A percentile compares a stretch with the other conserved stretches of the same genome.
phyloP scores from a whole-genome alignment of 83 land plant genomes.

The Larix sibirica region DNA sequence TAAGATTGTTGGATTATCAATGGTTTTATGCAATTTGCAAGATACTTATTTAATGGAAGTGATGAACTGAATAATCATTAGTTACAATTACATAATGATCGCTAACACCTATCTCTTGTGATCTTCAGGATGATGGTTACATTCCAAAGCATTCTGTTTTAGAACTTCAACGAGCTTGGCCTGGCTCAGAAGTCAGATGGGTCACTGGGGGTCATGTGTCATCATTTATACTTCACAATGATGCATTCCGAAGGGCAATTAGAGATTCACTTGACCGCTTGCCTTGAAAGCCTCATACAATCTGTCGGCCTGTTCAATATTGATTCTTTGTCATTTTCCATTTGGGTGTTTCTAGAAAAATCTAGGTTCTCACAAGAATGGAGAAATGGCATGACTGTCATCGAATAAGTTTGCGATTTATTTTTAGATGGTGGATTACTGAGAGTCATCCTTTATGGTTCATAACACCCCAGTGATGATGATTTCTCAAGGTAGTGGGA shows the following conservation, averaged over 20 bases:
- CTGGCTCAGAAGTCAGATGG: constrained; percentile 98
- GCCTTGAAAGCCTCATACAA: background rate
- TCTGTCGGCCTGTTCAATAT: too few species aligned
- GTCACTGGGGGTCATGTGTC: constrained; percentile 99
- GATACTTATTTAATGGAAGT: background rate
- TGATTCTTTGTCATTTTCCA: too few species aligned
- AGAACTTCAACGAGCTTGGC: constrained; percentile 96
- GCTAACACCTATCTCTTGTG: background rate
- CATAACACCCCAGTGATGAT: too few species aligned
- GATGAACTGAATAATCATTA: background rate
- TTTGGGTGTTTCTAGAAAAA: too few species aligned
- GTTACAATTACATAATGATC: background rate
- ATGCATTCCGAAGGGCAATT: constrained; percentile 85
- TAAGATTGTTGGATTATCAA: constrained; percentile 33
- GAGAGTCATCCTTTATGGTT: too few species aligned
- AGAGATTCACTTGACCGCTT: constrained; percentile 76
- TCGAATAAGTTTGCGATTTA: too few species aligned
- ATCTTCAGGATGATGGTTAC: constrained; percentile 91
- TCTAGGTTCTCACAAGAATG: too few species aligned
- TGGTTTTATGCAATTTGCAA: background rate
- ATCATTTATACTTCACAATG: constrained; percentile 85
- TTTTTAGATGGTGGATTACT: too few species aligned
- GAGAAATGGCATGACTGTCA: too few species aligned
- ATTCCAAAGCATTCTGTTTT: constrained; percentile 86
- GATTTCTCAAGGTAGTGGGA: too few species aligned